These are phyloP conservation scores for Pedinophyceae sp. DNA, from an alignment of 139 green algal genomes.

Conservation along the genomic window DNA sequence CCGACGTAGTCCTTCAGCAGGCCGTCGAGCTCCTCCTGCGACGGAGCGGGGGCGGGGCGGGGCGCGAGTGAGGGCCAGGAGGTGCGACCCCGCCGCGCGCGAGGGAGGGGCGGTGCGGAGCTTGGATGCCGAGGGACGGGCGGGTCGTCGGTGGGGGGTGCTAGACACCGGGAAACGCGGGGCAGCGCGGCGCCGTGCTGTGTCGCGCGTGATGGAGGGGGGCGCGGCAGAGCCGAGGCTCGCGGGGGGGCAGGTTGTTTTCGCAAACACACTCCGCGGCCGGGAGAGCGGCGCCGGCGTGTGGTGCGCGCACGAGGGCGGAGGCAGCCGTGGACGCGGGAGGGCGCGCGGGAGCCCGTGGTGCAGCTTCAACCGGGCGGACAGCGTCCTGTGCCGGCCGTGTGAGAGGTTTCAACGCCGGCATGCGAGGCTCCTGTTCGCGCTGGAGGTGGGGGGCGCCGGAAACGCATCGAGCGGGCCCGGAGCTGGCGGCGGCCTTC, in stretches of 20 bases:
- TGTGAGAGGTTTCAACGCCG: not conserved
- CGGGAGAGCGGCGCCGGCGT: no score
- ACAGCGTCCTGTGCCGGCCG: not conserved
- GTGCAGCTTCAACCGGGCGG: no score
- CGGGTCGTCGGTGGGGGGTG: not conserved
- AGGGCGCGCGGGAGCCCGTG: no score
- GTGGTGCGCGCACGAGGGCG: no score
- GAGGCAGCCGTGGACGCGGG: no score
- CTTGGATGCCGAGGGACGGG: not conserved
- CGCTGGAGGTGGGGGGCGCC: not conserved
- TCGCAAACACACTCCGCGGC: no score
- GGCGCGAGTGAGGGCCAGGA: not conserved
- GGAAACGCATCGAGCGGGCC: not conserved
- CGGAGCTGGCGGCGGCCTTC: not conserved
- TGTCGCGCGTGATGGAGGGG: no score
- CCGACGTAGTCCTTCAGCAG: conserved; percentile 94
- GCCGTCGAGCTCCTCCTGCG: conserved; percentile 67
- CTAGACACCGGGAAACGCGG: not conserved
- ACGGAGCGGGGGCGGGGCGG: no score
- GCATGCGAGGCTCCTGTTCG: no score
- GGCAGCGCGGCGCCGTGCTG: not conserved
- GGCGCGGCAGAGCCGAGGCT: no score
- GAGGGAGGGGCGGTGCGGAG: no score
- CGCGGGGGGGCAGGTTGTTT: no score
- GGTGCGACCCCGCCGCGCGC: not conserved